Evolutionary conservation across 768 basidiomycete species (phyloP), one percentile per base, ranked within the genome.

Genomic region (Russula emetica): DNA sequence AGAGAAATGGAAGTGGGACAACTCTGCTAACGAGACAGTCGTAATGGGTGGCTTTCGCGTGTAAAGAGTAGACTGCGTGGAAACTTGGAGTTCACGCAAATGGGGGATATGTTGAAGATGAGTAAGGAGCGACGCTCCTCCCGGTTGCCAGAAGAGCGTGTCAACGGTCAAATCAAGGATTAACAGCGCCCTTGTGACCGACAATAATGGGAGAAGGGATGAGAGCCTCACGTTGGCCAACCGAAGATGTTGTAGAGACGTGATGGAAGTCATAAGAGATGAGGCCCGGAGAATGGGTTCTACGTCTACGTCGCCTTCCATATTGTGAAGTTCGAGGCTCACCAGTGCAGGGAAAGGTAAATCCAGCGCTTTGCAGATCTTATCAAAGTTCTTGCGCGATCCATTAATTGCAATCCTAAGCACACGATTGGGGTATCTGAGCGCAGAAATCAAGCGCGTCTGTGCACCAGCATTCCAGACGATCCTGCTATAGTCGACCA

Each of bases 401-500:
- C 24, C 26, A 6, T 0, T 22, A 7, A 51, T 22, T 26, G 11
- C 26, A 22, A 60, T 32, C 7, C 4, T 20, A 28, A 1, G 5
- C 7, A 60, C 11, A 10, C 36, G 58, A 30, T 60, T 14, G 2
- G 36, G 14, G 1, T 52, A 1, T 14, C 3, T n/a, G 26, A 52
- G 50, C 5, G 26, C 38, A n/a, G 50, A 52, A 9, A 42, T 20
- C 36, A 60, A 36, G 16, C 47, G 24, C 9, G 18, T 18, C 8
- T 20, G 4, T 6, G 18, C 1, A 9, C 5, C 3, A 2, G 5
- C 1, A 9, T 30, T 11, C 22, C 13, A 36, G 0, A 2, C 5
- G 0, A 16, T 24, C 8, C 14, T 11, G 4, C 22, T 26, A 3
- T 26, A 49, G 26, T 49, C 47, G 7, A 58, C 16, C 8, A 36